These are phyloP conservation scores for Salisapilia sapeloensis DNA, from an alignment of 352 stramenopile species.

Conservation along the genomic window DNA sequence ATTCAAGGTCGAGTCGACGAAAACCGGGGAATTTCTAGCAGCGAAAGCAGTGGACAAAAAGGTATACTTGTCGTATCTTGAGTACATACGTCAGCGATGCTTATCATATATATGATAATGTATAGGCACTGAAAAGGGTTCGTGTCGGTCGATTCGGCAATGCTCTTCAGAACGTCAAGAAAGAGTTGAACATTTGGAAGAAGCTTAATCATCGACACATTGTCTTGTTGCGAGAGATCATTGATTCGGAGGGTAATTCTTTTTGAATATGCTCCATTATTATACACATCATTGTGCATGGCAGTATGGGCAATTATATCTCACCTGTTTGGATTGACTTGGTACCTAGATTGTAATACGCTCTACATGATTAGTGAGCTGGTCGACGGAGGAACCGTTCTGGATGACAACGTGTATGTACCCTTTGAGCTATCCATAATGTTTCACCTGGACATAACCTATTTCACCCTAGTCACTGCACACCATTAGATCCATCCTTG, in stretches of 20 bases:
- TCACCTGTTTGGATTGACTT: conserved; percentile 1
- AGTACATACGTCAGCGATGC: too few relatives aligned
- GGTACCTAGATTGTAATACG: conserved; percentile 41
- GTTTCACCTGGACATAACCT: background rate
- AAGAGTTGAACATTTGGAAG: conserved; percentile 95
- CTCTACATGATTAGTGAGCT: conserved; percentile 77
- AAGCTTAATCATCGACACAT: conserved; percentile 91
- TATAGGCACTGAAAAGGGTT: conserved; percentile 32
- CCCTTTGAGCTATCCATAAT: too few relatives aligned
- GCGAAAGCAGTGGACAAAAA: conserved; percentile 69
- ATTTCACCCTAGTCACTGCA: conserved; percentile 14
- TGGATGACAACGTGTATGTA: conserved; percentile 45
- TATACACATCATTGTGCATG: background rate
- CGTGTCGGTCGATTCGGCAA: conserved; percentile 57
- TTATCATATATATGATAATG: background rate
- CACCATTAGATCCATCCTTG: conserved; percentile 26
- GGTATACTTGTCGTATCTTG: conserved; percentile 3
- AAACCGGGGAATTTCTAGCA: conserved; percentile 53
- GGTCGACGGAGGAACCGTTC: conserved; percentile 43
- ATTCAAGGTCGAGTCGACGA: conserved; percentile 41
- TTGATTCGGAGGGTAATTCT: conserved; percentile 76
- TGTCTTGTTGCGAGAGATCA: conserved; percentile 89
- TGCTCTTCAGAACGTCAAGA: conserved; percentile 68
- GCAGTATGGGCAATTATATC: background rate
- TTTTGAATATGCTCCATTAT: background rate